Percentiles rank a stretch among this genome's conserved stretches.
Conservation (phyloP, 2,329 filamentous ascomycete genomes). For the Alternaria atra region DNA sequence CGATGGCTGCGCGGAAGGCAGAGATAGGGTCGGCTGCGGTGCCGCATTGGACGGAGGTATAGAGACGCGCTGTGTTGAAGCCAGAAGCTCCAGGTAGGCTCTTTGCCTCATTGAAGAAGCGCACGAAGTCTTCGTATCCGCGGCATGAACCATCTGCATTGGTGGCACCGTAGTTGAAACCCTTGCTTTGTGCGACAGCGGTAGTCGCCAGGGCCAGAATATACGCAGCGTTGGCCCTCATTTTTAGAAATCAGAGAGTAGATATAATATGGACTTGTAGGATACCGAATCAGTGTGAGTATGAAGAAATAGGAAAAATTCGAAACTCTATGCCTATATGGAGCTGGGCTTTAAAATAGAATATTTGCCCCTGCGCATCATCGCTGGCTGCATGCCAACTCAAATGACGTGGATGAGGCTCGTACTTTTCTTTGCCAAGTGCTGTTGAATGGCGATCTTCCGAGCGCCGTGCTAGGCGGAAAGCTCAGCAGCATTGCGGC, state of each 20-base stretch:
- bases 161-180: conserved; percentile 77
- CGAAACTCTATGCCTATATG: background rate
- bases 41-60: conserved; percentile 75
- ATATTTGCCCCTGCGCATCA: conserved; percentile 22
- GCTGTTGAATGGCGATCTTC: conserved; percentile 20
- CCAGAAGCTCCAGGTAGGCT: conserved; percentile 69
- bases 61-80: conserved; percentile 74
- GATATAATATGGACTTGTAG: background rate
- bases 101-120: conserved; percentile 72
- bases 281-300: background rate
- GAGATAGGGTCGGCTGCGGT: conserved; percentile 59
- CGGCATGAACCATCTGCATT: conserved; percentile 68
- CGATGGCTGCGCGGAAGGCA: conserved; percentile 75
- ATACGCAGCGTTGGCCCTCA: conserved; percentile 24
- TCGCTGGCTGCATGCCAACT: conserved; percentile 19
- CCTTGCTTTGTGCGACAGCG: conserved; percentile 50
- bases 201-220: conserved; percentile 29
- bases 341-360: background rate
- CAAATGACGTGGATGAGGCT: conserved; percentile 27
- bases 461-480: conserved; percentile 2
- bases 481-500: background rate
- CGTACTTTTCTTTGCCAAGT: conserved; percentile 19
- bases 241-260: conserved; percentile 4
- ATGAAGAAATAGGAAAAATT: background rate
- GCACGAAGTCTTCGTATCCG: conserved; percentile 71